Percentiles rank a stretch among this genome's conserved stretches.
Evolutionary conservation across 1,139 yeast genomes (phyloP).

Genomic region (Zygotorulaspora mrakii): DNA sequence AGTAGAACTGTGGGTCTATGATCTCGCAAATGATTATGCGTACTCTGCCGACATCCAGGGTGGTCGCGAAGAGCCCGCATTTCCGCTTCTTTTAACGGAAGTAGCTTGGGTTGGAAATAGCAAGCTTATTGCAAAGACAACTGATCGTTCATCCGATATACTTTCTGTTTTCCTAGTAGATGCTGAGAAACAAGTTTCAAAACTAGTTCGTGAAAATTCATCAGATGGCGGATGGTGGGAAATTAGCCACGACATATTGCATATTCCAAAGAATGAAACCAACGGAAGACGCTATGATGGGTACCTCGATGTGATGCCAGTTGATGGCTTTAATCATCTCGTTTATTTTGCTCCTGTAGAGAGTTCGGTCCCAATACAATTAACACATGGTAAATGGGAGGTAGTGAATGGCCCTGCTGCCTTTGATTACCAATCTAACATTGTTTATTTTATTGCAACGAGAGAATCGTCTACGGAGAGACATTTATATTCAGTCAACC

Average conservation of each 20-base stretch:
- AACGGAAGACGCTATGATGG: slow-evolving; percentile 47
- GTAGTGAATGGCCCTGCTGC: slow-evolving; percentile 60
- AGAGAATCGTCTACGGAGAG: slow-evolving; percentile 57
- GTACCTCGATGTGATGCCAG: slow-evolving; percentile 71
- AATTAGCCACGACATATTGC: slow-evolving; percentile 66
- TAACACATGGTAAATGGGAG: slow-evolving; percentile 71
- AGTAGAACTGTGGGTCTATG: slow-evolving; percentile 46
- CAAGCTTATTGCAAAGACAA: slow-evolving; percentile 57
- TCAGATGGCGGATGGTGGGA: slow-evolving; percentile 73
- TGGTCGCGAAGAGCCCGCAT: slow-evolving; percentile 28
- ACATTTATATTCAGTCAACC: slow-evolving; percentile 52
- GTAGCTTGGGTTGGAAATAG: slow-evolving; percentile 66
- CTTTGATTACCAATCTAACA: slow-evolving; percentile 51
- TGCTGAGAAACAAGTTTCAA: slow-evolving; percentile 37
- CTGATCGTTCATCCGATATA: slow-evolving; percentile 69
- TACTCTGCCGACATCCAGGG: slow-evolving; percentile 51
- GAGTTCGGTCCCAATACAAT: slow-evolving; percentile 45
- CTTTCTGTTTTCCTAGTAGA: slow-evolving; percentile 55
- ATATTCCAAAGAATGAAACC: slow-evolving; percentile 56
- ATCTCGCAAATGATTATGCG: slow-evolving; percentile 35
- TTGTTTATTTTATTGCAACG: slow-evolving; percentile 67
- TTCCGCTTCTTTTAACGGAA: slow-evolving; percentile 54
- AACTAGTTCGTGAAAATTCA: slow-evolving; percentile 44
- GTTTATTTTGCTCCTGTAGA: slow-evolving; percentile 62
- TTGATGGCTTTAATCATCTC: slow-evolving; percentile 63